Evolutionary conservation across 352 stramenopile species (phyloP).

Genomic region (Phytopythium helicoides): DNA sequence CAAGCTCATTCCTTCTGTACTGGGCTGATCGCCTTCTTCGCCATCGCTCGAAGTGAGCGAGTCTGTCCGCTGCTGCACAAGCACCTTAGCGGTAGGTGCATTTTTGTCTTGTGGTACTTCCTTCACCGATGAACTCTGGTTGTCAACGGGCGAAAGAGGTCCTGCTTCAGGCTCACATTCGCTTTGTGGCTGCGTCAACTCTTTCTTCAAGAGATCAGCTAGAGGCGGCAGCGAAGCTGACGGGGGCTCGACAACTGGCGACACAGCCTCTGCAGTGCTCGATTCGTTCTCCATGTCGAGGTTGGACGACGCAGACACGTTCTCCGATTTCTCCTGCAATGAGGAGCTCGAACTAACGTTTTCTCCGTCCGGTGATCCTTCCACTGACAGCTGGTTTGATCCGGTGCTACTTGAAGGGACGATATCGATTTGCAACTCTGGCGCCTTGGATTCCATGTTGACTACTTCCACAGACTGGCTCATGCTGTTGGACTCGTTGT

Average conservation of each 20-base stretch:
- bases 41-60: constrained; percentile 11
- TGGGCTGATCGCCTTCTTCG: constrained; percentile 10
- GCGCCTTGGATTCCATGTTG: background rate
- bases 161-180: background rate
- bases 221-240: background rate
- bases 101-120: background rate
- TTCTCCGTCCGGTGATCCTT: no score
- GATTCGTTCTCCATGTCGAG: constrained; percentile 1
- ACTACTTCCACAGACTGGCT: background rate
- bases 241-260: background rate
- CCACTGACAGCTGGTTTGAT: no score
- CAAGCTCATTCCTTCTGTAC: constrained; percentile 9
- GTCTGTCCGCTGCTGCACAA: background rate
- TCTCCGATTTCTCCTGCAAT: background rate
- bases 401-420: no score
- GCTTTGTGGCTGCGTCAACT: background rate
- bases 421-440: no score
- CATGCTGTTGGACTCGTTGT: background rate
- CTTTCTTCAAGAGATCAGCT: background rate
- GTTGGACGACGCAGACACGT: background rate
- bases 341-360: background rate
- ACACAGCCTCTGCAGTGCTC: background rate
- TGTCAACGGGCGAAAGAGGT: no score
- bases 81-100: background rate
- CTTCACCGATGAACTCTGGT: background rate